These are phyloP conservation scores for Hypoxylon fuscum DNA, from an alignment of 495 filamentous ascomycete genomes.

Conservation along the genomic window DNA sequence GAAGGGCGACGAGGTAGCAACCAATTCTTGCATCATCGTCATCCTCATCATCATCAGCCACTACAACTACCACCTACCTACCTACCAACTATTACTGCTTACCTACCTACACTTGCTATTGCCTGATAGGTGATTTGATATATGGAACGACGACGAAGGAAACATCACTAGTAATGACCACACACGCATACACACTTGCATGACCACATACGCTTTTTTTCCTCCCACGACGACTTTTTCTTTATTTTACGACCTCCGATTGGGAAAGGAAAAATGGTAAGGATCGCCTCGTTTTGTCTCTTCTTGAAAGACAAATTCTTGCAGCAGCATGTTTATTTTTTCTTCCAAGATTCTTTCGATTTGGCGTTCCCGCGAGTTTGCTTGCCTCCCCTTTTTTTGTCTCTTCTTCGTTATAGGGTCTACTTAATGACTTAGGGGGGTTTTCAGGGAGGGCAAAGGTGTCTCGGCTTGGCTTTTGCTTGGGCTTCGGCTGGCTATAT, in stretches of 20 bases:
- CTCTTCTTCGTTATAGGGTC: constrained; percentile 26
- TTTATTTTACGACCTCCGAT: constrained; percentile 34
- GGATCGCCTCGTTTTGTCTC: not conserved
- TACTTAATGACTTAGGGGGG: constrained; percentile 31
- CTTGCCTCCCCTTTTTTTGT: too few relatives aligned
- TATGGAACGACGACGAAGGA: constrained; percentile 6
- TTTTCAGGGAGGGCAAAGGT: constrained; percentile 23
- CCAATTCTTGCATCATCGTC: not conserved
- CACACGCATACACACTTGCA: constrained; percentile 24
- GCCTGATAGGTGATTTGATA: not conserved
- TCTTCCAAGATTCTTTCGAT: constrained; percentile 27
- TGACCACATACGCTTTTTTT: constrained; percentile 34
- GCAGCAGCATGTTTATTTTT: too few relatives aligned
- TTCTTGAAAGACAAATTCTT: constrained; percentile 21
- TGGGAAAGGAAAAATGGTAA: constrained; percentile 15
- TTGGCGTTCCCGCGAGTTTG: constrained; percentile 33
- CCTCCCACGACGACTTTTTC: constrained; percentile 35
- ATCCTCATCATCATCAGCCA: not conserved
- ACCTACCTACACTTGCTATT: too few relatives aligned
- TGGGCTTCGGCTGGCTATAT: constrained; percentile 8
- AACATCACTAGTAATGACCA: constrained; percentile 32
- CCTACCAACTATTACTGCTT: too few relatives aligned
- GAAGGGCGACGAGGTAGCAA: constrained; percentile 41
- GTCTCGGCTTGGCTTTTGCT: constrained; percentile 9
- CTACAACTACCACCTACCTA: too few relatives aligned